Evolutionary conservation across 2,329 filamentous ascomycete genomes (phyloP), one percentile per base, ranked within the genome.

Genomic region (Knoxdaviesia proteae): DNA sequence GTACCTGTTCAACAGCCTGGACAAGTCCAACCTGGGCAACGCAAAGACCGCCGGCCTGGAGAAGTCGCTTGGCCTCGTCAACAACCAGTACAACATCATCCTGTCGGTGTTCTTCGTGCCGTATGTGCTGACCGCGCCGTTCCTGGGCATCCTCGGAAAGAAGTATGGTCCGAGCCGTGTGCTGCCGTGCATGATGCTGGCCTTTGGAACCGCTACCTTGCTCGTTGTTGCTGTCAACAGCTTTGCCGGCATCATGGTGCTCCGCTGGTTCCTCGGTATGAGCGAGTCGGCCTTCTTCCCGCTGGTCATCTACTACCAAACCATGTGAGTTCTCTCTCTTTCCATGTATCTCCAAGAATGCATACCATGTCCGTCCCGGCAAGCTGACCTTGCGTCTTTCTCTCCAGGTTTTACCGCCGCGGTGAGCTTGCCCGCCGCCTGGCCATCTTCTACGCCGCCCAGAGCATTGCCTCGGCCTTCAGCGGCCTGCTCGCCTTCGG

Each of bases 31-130:
- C 52, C 48, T 63, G 34, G 58, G 60, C 10, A 74, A 76, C 52
- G 71, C 73, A 7, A 70, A 74, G 56, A 71, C 75, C 36, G 60
- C 59, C 34, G 61, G 61, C 10, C 56, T 66, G 39, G 55, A 58
- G 49, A 49, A 64, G 42, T 59, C 62, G 41, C 55, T 63, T 29
- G 45, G 68, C 43, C 71, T 84, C 62, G 67, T 68, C 43, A 45
- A 53, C 3, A 67, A 73, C 50, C 68, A 82, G 55, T 83, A 84
- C 61, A 84, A 83, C 56, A 68, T 75, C 39, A 65, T 83, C 39
- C 58, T 86, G 36, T 71, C 67, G 48, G 74, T 86, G 48, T 86
- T 86, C 63, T 86, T 80, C 56, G 64, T 84, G 5, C 80, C 80
- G 0, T 84, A 79, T 53, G 80, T 84, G 42, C 53, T 84, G 36